These are phyloP conservation scores for Termitomyces sp. DNA, from an alignment of 768 basidiomycete species.

Conservation along the genomic window DNA sequence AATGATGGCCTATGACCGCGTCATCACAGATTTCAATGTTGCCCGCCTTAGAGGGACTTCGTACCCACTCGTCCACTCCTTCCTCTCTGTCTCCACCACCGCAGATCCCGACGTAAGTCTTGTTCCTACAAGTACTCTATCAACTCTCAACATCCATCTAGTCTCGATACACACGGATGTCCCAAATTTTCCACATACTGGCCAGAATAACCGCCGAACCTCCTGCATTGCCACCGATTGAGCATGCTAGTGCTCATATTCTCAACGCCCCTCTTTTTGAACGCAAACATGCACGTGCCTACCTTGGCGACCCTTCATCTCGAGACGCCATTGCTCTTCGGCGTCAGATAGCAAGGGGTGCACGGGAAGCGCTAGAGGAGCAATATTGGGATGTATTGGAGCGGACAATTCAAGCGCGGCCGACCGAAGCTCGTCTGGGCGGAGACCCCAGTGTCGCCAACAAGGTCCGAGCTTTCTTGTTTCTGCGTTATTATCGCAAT, in stretches of 20 bases:
- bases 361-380: conserved; percentile 77
- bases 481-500: conserved; percentile 71
- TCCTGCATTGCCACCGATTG: conserved; percentile 65
- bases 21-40: conserved; percentile 71
- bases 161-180: conserved; percentile 52
- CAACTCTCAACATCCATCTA: conserved; percentile 15
- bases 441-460: conserved; percentile 89
- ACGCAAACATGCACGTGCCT: conserved; percentile 76
- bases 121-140: background rate
- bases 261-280: conserved; percentile 76
- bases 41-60: conserved; percentile 67
- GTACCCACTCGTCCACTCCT: conserved; percentile 69
- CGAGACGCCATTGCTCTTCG: conserved; percentile 63
- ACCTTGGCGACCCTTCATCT: conserved; percentile 62
- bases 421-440: conserved; percentile 81
- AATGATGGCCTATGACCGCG: conserved; percentile 94
- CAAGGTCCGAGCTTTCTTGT: conserved; percentile 83
- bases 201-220: conserved; percentile 75
- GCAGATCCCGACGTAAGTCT: conserved; percentile 50
- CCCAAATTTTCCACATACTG: conserved; percentile 68
- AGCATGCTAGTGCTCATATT: conserved; percentile 78
- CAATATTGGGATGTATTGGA: conserved; percentile 86
- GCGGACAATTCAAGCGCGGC: conserved; percentile 72
- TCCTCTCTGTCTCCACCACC: conserved; percentile 62
- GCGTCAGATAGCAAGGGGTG: conserved; percentile 71